Conservation (phyloP, 495 filamentous ascomycete species). For the Filosporella fistucella region DNA sequence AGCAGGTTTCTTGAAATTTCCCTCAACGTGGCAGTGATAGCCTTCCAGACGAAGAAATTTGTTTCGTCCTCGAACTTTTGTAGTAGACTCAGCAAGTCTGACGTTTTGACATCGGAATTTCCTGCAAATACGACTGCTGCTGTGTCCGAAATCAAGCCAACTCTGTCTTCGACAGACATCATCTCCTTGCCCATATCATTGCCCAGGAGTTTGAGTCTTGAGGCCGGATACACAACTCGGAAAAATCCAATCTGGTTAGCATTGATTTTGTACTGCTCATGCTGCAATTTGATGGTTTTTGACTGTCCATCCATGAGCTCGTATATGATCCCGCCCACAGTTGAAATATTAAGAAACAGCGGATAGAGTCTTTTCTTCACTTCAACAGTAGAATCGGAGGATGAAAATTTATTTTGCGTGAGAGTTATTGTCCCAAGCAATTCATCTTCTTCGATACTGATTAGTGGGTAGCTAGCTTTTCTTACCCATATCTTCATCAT, state of each 20-base stretch:
- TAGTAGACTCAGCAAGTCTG: slow-evolving; percentile 77
- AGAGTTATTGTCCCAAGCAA: slow-evolving; percentile 52
- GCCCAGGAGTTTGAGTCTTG: slow-evolving; percentile 63
- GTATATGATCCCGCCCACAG: slow-evolving; percentile 57
- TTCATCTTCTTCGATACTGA: slow-evolving; percentile 58
- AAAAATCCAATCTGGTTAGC: slow-evolving; percentile 72
- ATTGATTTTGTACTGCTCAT: slow-evolving; percentile 75
- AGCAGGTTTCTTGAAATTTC: neutral
- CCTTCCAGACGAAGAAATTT: slow-evolving; percentile 91
- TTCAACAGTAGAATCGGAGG: slow-evolving; percentile 69
- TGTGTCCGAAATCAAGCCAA: slow-evolving; percentile 92
- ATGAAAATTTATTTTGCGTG: slow-evolving; percentile 70
- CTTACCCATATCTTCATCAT: slow-evolving; percentile 77
- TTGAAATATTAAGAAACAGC: slow-evolving; percentile 62
- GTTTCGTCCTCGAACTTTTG: slow-evolving; percentile 77
- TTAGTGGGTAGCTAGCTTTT: slow-evolving; percentile 68
- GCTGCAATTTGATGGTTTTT: slow-evolving; percentile 55
- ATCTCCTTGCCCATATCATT: slow-evolving; percentile 73
- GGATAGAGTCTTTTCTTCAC: slow-evolving; percentile 75
- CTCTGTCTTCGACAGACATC: slow-evolving; percentile 81
- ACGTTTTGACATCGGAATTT: slow-evolving; percentile 72
- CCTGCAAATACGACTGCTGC: slow-evolving; percentile 84
- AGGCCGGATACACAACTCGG: slow-evolving; percentile 62
- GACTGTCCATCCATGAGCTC: slow-evolving; percentile 67
- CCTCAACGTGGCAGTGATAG: neutral